Evolutionary conservation across 2,329 filamentous ascomycete species (phyloP).

Genomic region (Juglanconis sp.): DNA sequence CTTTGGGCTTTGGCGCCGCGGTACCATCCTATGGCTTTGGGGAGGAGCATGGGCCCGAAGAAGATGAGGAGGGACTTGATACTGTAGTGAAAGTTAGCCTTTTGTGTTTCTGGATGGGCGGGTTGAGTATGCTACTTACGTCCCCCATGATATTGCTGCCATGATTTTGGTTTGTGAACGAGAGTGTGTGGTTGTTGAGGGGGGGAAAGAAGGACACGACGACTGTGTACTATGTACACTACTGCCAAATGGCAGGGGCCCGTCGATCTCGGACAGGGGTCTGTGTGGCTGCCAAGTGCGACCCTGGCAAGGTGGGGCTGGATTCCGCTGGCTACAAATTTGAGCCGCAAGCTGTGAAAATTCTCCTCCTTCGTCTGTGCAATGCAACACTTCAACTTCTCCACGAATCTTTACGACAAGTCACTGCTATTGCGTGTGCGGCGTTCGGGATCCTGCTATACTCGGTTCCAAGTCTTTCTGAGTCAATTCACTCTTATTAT

Average conservation of each 20-base stretch:
- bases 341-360: background rate
- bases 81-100: constrained; percentile 29
- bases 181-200: background rate
- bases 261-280: background rate
- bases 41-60: constrained; percentile 70
- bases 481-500: background rate
- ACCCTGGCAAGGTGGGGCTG: background rate
- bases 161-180: constrained; percentile 24
- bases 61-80: constrained; percentile 56
- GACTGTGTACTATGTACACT: background rate
- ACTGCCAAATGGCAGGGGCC: background rate
- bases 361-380: background rate
- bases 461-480: background rate
- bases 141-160: constrained; percentile 42
- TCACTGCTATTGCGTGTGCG: background rate
- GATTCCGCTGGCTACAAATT: background rate
- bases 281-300: background rate
- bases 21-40: constrained; percentile 63
- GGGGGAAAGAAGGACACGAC: background rate
- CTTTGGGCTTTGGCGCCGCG: constrained; percentile 49
- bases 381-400: background rate
- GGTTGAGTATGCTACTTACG: constrained; percentile 35
- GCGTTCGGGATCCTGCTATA: background rate
- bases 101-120: background rate
- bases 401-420: background rate